phyloP scores from a whole-genome alignment of 2,329 filamentous ascomycete genomes.

The Acrodontium crateriforme region DNA sequence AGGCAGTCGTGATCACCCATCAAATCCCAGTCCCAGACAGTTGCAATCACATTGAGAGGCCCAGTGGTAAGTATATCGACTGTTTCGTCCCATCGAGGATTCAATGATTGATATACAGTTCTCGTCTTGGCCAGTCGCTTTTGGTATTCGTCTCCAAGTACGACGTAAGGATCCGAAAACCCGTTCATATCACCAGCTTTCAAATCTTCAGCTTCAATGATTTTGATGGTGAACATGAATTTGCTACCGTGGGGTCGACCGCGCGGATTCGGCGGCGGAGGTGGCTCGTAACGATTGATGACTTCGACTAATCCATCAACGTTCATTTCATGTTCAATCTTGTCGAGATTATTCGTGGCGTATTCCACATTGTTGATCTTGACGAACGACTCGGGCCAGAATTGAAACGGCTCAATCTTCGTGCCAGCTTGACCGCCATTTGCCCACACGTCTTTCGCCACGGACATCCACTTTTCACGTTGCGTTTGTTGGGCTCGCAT shows the following conservation, averaged over 20 bases:
- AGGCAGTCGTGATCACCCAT: conserved; percentile 97
- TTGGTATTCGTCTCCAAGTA: conserved; percentile 93
- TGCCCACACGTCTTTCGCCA: conserved; percentile 86
- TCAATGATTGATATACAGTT: conserved; percentile 78
- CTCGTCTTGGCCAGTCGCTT: conserved; percentile 91
- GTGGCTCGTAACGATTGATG: conserved; percentile 59
- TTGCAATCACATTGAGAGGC: conserved; percentile 86
- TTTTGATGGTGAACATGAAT: conserved; percentile 97
- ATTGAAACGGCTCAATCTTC: conserved; percentile 91
- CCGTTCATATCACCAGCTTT: conserved; percentile 97
- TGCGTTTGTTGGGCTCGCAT: conserved; percentile 63
- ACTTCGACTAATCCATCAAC: conserved; percentile 81
- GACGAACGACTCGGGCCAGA: conserved; percentile 88
- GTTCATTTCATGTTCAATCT: conserved; percentile 76
- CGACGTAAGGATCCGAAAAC: conserved; percentile 89
- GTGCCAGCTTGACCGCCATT: conserved; percentile 50
- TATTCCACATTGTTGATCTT: conserved; percentile 98
- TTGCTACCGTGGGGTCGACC: conserved; percentile 44
- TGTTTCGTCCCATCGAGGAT: conserved; percentile 93
- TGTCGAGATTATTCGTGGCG: conserved; percentile 81
- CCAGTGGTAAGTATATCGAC: conserved; percentile 91
- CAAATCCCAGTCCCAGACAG: conserved; percentile 96
- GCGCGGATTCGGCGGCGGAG: conserved; percentile 51
- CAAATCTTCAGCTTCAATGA: conserved; percentile 92
- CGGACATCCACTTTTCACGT: conserved; percentile 85